Percentiles rank a stretch among this genome's conserved stretches.
phyloP scores from a whole-genome alignment of 305 asterid species.

The Fraxinus angustifolia region DNA sequence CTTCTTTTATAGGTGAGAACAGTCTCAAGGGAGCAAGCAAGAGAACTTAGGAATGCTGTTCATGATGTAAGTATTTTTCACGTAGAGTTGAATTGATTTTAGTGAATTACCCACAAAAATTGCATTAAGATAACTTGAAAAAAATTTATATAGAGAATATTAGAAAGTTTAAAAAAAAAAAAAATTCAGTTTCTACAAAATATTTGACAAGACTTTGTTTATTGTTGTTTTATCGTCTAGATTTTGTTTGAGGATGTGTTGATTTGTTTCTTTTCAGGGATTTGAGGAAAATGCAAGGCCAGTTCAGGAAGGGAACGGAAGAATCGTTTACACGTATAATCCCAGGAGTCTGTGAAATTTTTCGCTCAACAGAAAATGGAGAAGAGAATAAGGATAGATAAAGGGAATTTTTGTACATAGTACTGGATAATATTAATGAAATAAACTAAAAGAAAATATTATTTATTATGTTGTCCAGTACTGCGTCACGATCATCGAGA shows the following conservation, averaged over 20 bases:
- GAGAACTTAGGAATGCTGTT: constrained; percentile 47
- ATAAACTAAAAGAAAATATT: neutral
- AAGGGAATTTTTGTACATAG: neutral
- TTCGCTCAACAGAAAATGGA: neutral
- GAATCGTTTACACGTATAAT: constrained; percentile 31
- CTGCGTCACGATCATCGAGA: too few species aligned
- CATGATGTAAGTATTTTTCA: constrained; percentile 52
- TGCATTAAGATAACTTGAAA: neutral
- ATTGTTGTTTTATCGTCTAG: neutral
- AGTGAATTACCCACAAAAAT: neutral
- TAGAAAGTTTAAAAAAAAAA: neutral
- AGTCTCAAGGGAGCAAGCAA: constrained; percentile 58
- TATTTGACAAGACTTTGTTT: neutral
- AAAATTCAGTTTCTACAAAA: neutral
- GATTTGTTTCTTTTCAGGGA: constrained; percentile 39
- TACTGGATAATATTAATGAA: neutral
- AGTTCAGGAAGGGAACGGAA: constrained; percentile 35
- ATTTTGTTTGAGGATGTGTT: neutral
- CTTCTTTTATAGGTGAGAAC: constrained; percentile 46
- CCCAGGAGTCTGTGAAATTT: neutral
- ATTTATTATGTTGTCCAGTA: neutral
- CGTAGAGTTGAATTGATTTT: neutral
- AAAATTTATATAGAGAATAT: neutral
- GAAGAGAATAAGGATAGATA: neutral
- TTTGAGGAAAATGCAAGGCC: constrained; percentile 66